Evolutionary conservation across 306 rosid genomes (phyloP).

Genomic region (Dalbergia cultrata): DNA sequence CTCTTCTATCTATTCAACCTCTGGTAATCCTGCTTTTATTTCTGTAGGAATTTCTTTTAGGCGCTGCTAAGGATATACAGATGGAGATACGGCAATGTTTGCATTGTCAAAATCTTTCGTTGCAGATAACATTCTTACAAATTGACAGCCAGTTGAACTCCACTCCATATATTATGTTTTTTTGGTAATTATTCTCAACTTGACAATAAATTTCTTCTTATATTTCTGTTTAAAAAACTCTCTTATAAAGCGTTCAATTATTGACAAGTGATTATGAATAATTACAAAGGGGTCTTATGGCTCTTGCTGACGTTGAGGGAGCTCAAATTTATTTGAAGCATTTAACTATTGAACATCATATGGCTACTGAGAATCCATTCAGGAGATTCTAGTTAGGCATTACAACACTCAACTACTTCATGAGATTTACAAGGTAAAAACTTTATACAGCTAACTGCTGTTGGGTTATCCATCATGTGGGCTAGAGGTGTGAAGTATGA

Average conservation of each 20-base stretch:
- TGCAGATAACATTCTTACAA: no score
- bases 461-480: slow-evolving; percentile 6
- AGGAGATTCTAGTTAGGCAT: slow-evolving; percentile 82
- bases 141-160: no score
- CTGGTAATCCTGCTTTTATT: slow-evolving; percentile 41
- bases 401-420: slow-evolving; percentile 90
- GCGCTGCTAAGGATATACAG: no score
- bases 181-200: slow-evolving; percentile 44
- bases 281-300: slow-evolving; percentile 90
- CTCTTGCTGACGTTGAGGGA: slow-evolving; percentile 97
- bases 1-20: slow-evolving; percentile 29
- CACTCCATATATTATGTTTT: slow-evolving; percentile 20
- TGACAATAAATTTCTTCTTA: no score
- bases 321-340: slow-evolving; percentile 88
- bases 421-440: slow-evolving; percentile 80
- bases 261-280: slow-evolving; percentile 31
- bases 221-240: no score
- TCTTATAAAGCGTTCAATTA: background rate
- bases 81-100: no score
- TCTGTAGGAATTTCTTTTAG: slow-evolving; percentile 66
- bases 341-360: slow-evolving; percentile 83
- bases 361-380: slow-evolving; percentile 89
- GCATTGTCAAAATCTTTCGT: no score
- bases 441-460: slow-evolving; percentile 1
- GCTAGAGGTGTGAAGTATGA: background rate